Evolutionary conservation across 306 rosid species (phyloP), one percentile per base, ranked within the genome.

Genomic region (Carpinus viminea): DNA sequence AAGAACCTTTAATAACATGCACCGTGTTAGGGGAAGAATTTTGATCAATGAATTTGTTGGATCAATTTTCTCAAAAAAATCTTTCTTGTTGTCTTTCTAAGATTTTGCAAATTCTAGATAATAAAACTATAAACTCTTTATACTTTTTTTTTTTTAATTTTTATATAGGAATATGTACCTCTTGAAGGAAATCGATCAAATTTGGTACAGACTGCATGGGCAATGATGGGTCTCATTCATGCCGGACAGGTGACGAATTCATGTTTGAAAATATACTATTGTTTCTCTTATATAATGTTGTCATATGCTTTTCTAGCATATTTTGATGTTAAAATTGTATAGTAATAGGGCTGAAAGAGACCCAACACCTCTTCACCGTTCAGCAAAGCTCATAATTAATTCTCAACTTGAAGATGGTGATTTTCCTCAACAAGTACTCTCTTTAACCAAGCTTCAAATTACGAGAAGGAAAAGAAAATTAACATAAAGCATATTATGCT

Each of bases 131-230:
- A 31, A 13, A 7, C 8, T 43, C 2, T 5, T 0, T 5, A 3
- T 60, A n/a, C 21, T n/a, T 24, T 24, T 24, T 24, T 24, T 24
- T 24, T 24, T 24, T 24, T 24, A 24, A 24, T 55, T 21, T 2
- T 61, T 12, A 12, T 10, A 5, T 56, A 91, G 93, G 80, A 66
- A 59, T 88, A 86, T 15, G 52, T 89, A 12, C 93, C 83, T 7
- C 80, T 88, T 0, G 92, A 91, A 74, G 89, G 84, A 72, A 85
- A 56, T 11, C 60, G 85, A 9, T 88, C 93, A 64, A 88, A 91
- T 65, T 81, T 88, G 76, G 92, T 88, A n/a, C 97, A 91, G 0
- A 91, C 94, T 1, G 87, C 91, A 12, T 90, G 93, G 97, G 92
- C 91, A 31, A 77, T 90, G 79, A 85, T 92, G 91, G 92, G 86